These are phyloP conservation scores for Phytophthora foliorum DNA, from an alignment of 352 stramenopile genomes.

Conservation along the genomic window DNA sequence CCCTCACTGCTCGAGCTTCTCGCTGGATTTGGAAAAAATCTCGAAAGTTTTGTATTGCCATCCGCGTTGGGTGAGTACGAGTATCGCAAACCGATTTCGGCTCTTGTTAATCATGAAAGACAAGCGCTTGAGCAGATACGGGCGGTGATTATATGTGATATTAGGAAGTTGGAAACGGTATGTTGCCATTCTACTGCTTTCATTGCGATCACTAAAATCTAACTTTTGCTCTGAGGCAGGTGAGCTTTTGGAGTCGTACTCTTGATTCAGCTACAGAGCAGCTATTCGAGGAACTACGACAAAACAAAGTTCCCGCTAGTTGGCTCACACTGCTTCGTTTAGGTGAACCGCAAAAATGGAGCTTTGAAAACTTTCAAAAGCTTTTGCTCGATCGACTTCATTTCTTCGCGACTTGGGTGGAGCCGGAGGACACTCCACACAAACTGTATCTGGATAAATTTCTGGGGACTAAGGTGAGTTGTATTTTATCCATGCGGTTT, in stretches of 20 bases:
- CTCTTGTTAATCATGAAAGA: constrained; percentile 37
- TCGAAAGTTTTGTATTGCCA: constrained; percentile 8
- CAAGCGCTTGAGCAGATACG: constrained; percentile 27
- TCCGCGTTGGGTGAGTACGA: background rate
- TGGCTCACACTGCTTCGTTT: constrained; percentile 26
- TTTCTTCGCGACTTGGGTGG: constrained; percentile 48
- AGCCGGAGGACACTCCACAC: constrained; percentile 27
- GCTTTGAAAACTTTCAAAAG: constrained; percentile 47
- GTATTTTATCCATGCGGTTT: background rate
- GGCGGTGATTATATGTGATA: constrained; percentile 26
- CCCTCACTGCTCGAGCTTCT: constrained; percentile 16
- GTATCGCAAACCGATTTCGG: constrained; percentile 43
- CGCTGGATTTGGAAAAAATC: constrained; percentile 8
- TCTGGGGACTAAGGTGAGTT: constrained; percentile 41
- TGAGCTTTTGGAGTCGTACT: constrained; percentile 1
- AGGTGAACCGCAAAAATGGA: constrained; percentile 1
- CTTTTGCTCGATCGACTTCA: constrained; percentile 46
- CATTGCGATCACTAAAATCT: background rate
- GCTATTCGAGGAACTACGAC: constrained; percentile 10
- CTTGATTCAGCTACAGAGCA: constrained; percentile 20
- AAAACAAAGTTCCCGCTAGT: background rate
- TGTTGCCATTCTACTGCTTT: background rate
- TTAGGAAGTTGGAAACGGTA: constrained; percentile 39
- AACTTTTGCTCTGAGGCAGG: constrained; percentile 8
- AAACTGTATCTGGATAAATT: constrained; percentile 57